Conservation (phyloP, 345 rosid species). For the Heritiera littoralis region DNA sequence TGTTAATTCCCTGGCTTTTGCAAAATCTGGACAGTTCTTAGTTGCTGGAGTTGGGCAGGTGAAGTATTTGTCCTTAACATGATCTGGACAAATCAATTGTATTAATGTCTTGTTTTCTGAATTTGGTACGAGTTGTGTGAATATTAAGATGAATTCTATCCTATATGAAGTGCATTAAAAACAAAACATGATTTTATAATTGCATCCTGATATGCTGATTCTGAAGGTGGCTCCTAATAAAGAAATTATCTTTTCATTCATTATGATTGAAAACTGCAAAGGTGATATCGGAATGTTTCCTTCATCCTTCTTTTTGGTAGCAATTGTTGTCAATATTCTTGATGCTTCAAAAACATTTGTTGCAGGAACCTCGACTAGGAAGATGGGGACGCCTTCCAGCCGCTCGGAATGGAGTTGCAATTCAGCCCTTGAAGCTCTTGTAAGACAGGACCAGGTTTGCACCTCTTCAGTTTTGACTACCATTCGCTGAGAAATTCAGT, state of each 20-base stretch:
- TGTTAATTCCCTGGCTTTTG: slow-evolving; percentile 88
- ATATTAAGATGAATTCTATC: neutral
- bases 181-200: neutral
- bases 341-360: slow-evolving; percentile 16
- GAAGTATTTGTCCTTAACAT: neutral
- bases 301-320: neutral
- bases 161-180: neutral
- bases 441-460: slow-evolving; percentile 26
- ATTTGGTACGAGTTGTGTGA: neutral
- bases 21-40: slow-evolving; percentile 84
- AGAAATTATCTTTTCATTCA: neutral
- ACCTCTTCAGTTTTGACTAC: slow-evolving; percentile 29
- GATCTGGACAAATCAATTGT: neutral
- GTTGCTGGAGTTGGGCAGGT: slow-evolving; percentile 95
- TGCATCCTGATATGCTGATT: neutral
- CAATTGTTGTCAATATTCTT: neutral
- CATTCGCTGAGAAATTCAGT: slow-evolving; percentile 13
- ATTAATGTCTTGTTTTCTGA: neutral
- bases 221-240: neutral
- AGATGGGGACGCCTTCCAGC: slow-evolving; percentile 70
- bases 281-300: neutral
- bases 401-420: slow-evolving; percentile 77
- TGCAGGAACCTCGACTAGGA: slow-evolving; percentile 92
- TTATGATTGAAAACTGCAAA: neutral
- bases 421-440: slow-evolving; percentile 63